Conservation (phyloP, 2,329 filamentous ascomycete species). For the Apiospora sp. region DNA sequence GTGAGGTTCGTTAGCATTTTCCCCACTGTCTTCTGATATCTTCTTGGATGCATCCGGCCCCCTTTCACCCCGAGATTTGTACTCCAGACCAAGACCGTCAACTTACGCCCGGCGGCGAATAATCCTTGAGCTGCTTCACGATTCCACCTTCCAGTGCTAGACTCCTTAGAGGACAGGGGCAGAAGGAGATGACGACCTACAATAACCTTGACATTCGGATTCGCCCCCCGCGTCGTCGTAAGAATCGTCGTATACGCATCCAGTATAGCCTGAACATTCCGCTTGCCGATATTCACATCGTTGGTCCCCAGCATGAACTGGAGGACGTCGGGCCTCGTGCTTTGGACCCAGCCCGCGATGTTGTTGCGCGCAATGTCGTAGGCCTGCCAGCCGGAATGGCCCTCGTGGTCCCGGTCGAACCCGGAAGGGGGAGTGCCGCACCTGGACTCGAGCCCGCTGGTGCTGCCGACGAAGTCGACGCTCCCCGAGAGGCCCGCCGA, state of each 20-base stretch:
- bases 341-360: conserved; percentile 48
- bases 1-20: too few relatives aligned
- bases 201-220: conserved; percentile 50
- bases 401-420: conserved; percentile 52
- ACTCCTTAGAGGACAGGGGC: not conserved
- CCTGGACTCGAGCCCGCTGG: conserved; percentile 47
- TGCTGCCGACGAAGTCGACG: conserved; percentile 52
- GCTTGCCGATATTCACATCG: conserved; percentile 45
- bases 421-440: conserved; percentile 44
- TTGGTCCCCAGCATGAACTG: conserved; percentile 57
- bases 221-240: conserved; percentile 45
- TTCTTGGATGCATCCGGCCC: too few relatives aligned
- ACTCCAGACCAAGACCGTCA: too few relatives aligned
- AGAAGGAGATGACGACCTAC: conserved; percentile 34
- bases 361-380: conserved; percentile 53
- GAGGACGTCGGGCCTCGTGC: conserved; percentile 50
- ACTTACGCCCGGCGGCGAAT: too few relatives aligned
- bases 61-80: too few relatives aligned
- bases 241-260: conserved; percentile 51
- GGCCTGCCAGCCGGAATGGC: conserved; percentile 52
- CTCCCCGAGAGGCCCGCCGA: conserved; percentile 43
- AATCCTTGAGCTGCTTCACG: too few relatives aligned
- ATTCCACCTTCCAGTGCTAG: too few relatives aligned
- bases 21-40: too few relatives aligned
- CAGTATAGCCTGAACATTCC: conserved; percentile 44